These are phyloP conservation scores for Diaporthe longicolla DNA, from an alignment of 2,329 filamentous ascomycete genomes.

Conservation along the genomic window DNA sequence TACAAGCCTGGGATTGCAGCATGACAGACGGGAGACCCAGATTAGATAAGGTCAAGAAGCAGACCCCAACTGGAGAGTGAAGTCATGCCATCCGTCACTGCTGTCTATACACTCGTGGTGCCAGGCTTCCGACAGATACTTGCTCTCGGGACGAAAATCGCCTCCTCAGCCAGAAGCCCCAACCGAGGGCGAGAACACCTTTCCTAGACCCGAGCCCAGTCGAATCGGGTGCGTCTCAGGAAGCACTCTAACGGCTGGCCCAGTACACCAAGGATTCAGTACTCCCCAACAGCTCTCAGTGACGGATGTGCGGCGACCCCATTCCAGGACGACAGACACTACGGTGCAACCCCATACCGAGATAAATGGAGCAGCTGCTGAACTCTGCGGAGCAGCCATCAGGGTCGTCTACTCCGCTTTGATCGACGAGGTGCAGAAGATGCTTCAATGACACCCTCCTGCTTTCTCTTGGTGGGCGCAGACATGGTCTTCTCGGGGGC, in stretches of 20 bases:
- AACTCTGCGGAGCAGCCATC: slow-evolving; percentile 2
- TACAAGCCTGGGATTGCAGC: not conserved
- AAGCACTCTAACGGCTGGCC: not conserved
- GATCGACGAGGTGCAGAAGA: slow-evolving; percentile 34
- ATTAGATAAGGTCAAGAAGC: slow-evolving; percentile 3
- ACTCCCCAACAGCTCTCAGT: not conserved
- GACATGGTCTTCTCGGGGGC: not conserved
- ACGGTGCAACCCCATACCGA: slow-evolving; percentile 5
- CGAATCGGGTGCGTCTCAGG: slow-evolving; percentile 11
- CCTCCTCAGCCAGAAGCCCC: not conserved
- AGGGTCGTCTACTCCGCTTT: slow-evolving; percentile 35
- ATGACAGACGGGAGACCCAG: not conserved
- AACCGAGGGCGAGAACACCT: not conserved
- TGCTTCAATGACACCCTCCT: slow-evolving; percentile 26
- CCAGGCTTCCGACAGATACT: not conserved
- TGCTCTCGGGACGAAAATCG: not conserved
- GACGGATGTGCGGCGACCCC: not conserved
- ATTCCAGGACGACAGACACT: slow-evolving; percentile 4
- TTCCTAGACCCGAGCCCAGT: not conserved
- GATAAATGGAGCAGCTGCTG: slow-evolving; percentile 14
- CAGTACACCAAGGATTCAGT: not conserved
- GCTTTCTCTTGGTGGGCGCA: slow-evolving; percentile 37
- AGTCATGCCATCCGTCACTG: not conserved
- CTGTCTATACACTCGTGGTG: not conserved
- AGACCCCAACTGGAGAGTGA: not conserved